Percentiles rank a stretch among this genome's conserved stretches.
Evolutionary conservation across 208 protist genomes (phyloP).

Genomic region (Leishmania lainsoni): DNA sequence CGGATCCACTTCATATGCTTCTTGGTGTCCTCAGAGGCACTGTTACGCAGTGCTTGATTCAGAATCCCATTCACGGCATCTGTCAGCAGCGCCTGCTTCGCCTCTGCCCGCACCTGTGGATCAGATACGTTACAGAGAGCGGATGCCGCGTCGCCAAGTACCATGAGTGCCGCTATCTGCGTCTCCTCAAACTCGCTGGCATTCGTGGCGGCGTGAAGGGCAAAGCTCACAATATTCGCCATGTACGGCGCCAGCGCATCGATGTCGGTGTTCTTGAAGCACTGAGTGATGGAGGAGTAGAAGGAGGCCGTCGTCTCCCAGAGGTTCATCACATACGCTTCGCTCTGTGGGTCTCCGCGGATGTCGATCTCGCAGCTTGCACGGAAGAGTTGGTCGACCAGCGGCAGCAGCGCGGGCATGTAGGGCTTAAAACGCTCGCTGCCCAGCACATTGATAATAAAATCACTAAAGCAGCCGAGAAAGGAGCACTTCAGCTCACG

Average conservation of each 20-base stretch:
- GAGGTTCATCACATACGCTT: constrained; percentile 84
- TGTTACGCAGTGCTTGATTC: constrained; percentile 26
- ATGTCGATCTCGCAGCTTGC: constrained; percentile 67
- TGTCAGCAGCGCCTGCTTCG: constrained; percentile 67
- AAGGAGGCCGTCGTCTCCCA: constrained; percentile 73
- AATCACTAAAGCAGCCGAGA: constrained; percentile 94
- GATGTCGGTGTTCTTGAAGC: constrained; percentile 59
- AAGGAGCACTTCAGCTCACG: constrained; percentile 95
- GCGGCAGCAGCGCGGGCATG: constrained; percentile 75
- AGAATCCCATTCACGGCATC: constrained; percentile 39
- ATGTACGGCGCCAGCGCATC: constrained; percentile 64
- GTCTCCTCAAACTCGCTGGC: constrained; percentile 56
- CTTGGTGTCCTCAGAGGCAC: constrained; percentile 40
- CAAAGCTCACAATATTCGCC: constrained; percentile 67
- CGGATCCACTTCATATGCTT: constrained; percentile 74
- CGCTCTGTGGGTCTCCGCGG: constrained; percentile 65
- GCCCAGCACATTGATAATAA: constrained; percentile 93
- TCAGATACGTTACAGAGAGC: constrained; percentile 51
- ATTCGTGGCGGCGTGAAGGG: constrained; percentile 60
- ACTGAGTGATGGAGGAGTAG: constrained; percentile 84
- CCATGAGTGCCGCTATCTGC: constrained; percentile 58
- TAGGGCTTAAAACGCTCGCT: constrained; percentile 88
- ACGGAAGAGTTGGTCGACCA: constrained; percentile 74
- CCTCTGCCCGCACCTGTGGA: constrained; percentile 58
- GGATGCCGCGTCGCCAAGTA: constrained; percentile 86